A percentile compares a stretch with the other conserved stretches of the same genome.
phyloP scores from a whole-genome alignment of 1,139 yeast species.

The Yamadazyma dendronema region DNA sequence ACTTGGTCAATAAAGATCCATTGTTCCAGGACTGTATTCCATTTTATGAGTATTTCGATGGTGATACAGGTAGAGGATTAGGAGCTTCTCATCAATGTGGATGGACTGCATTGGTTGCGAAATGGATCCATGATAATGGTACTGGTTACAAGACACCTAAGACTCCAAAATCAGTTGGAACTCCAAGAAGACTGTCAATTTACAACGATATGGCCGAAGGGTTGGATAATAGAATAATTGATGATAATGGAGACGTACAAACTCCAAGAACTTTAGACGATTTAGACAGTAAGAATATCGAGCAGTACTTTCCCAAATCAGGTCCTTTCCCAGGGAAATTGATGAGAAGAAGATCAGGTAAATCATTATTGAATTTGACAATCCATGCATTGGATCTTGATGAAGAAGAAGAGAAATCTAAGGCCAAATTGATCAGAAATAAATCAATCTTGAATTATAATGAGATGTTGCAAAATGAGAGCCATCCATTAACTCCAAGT shows the following conservation, averaged over 20 bases:
- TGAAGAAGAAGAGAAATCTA: slow-evolving; percentile 50
- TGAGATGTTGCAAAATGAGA: slow-evolving; percentile 22
- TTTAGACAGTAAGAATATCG: slow-evolving; percentile 35
- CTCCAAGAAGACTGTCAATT: slow-evolving; percentile 28
- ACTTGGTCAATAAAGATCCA: slow-evolving; percentile 64
- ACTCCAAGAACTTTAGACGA: slow-evolving; percentile 16
- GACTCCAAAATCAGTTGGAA: slow-evolving; percentile 49
- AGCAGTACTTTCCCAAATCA: slow-evolving; percentile 38
- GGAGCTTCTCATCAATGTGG: slow-evolving; percentile 98
- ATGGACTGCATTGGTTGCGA: slow-evolving; percentile 94
- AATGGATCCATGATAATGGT: slow-evolving; percentile 92
- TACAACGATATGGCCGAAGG: slow-evolving; percentile 19
- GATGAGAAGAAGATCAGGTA: slow-evolving; percentile 68
- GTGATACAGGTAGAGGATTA: slow-evolving; percentile 92
- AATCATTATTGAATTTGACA: slow-evolving; percentile 64
- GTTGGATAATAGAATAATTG: slow-evolving; percentile 2
- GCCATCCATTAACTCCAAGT: slow-evolving; percentile 26
- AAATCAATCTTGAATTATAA: slow-evolving; percentile 18
- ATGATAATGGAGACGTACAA: background rate
- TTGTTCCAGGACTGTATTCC: slow-evolving; percentile 75
- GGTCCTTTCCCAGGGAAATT: slow-evolving; percentile 57
- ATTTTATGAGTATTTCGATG: slow-evolving; percentile 90
- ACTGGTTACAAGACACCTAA: slow-evolving; percentile 56
- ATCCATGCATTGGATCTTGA: slow-evolving; percentile 65
- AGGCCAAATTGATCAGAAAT: slow-evolving; percentile 17